Evolutionary conservation across 2,329 filamentous ascomycete genomes (phyloP), one percentile per base, ranked within the genome.

Genomic region (Scedosporium minutisporum): DNA sequence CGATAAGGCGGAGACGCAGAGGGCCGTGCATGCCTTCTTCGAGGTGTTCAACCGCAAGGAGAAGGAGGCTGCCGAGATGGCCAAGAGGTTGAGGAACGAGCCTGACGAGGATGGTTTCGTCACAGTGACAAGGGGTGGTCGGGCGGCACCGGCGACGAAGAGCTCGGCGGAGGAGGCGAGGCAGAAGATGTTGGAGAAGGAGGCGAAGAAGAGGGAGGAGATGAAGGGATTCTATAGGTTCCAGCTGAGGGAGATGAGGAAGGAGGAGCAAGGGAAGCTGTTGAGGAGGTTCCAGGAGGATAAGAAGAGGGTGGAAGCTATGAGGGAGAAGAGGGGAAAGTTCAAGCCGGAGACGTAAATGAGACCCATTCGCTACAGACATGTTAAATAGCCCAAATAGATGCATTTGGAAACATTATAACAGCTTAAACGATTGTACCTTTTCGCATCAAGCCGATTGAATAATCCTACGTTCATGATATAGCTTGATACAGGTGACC

Each of bases 31-130:
- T 70, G 85, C 87, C 42, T 97, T 92, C 78, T 96, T 97, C 82
- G 82, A 84, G 23, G 80, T 86, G n/a, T 97, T 92, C 77, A 89
- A 81, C 77, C 83, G 71, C 77, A 90, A 80, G 76, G 89, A 83
- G 80, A 85, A 74, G 75, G 87, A 80, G 74, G 87, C 79, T 68
- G 82, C 70, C 66, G 87, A 78, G 76, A 81, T 79, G 71, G 88
- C 76, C 71, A 86, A 84, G 76, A 78, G 83, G 62, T 78, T 88
- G 65, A 86, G 90, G 65, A 88, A 89, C 67, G 87, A 91, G 69
- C 91, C 93, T 0, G 95, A 99, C 73, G 93, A 91, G 70, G 95
- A 99, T 73, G 95, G 95, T 1, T 99, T 99, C 72, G 83, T 97
- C 58, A 97, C 93, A 3, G 95, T 99, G 25, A 89, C 87, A 1